Percentiles rank a stretch among this genome's conserved stretches.
Evolutionary conservation across 345 rosid genomes (phyloP).

Genomic region (Camelina laxa): DNA sequence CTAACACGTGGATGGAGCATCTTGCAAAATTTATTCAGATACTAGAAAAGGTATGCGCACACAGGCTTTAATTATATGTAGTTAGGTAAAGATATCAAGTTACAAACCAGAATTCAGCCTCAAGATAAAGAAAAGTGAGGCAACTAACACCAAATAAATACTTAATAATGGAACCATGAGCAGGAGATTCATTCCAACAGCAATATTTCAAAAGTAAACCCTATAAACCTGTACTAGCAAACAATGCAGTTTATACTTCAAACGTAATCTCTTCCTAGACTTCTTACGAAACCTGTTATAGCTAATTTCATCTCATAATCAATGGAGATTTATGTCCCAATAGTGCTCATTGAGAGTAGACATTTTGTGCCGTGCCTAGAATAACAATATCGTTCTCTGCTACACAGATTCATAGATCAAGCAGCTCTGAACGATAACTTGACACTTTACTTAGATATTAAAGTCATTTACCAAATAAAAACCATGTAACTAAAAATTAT

Average conservation of each 20-base stretch:
- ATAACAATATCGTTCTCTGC: conserved; percentile 8
- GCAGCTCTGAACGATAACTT: background rate
- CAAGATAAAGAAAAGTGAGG: conserved; percentile 2
- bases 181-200: conserved; percentile 23
- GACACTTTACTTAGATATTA: background rate
- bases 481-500: background rate
- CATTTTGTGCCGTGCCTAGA: conserved; percentile 14
- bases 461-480: background rate
- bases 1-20: background rate
- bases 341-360: background rate
- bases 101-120: conserved; percentile 12
- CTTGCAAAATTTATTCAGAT: conserved; percentile 9
- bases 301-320: conserved; percentile 18
- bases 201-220: conserved; percentile 12
- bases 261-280: background rate
- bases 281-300: background rate
- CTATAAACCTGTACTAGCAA: conserved; percentile 11
- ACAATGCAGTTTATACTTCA: conserved; percentile 3
- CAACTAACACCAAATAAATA: background rate
- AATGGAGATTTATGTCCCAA: conserved; percentile 8
- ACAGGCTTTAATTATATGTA: background rate
- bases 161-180: conserved; percentile 13
- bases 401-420: conserved; percentile 19
- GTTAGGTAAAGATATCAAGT: background rate
- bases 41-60: conserved; percentile 19